Evolutionary conservation across 2,329 filamentous ascomycete genomes (phyloP), one percentile per base, ranked within the genome.

Genomic region (Aspergillus pseudoglaucus): DNA sequence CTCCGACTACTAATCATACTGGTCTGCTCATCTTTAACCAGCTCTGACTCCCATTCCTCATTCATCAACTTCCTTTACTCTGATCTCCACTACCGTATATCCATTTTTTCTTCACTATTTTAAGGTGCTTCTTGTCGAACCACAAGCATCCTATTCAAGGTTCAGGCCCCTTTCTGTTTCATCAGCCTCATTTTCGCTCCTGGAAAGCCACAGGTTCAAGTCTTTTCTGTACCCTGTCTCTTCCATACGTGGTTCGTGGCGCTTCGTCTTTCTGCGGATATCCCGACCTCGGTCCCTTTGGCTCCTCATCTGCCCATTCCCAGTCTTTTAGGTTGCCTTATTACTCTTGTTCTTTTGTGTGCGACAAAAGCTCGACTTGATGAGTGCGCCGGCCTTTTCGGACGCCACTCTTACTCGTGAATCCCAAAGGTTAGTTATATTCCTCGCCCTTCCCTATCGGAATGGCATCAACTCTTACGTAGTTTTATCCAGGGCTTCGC

Each of bases 401-500:
- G 67, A 69, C 59, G 61, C 65, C 59, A 67, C 67, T 63, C 62
- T 69, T 59, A 57, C 67, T 59, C 68, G 67, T 59, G 65, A 66
- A 63, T 65, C 65, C 57, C 66, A 67, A 56, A 69, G 65, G 68
- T 71, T 59, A 57, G 63, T 69, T 30, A 42, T 27, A 40, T 4
- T 37, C 37, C 44, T 50, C 10, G 54, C 49, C 45, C 38, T 44
- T 42, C 45, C 39, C 47, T 47, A 22, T 54, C 49, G 51, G 48
- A 32, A 46, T 53, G 47, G 50, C 53, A 53, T 58, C 53, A 58
- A 55, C 56, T 64, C 58, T 63, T 59, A 60, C 57, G 57, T 56
- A 50, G 53, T 53, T 53, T 30, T 53, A 45, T 56, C 51, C 60
- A 62, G 61, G 57, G 47, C 51, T 47, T 59, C 54, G 58, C 55